Evolutionary conservation across 805 yeast species (phyloP).

Genomic region (Barnettozyma pratensis): DNA sequence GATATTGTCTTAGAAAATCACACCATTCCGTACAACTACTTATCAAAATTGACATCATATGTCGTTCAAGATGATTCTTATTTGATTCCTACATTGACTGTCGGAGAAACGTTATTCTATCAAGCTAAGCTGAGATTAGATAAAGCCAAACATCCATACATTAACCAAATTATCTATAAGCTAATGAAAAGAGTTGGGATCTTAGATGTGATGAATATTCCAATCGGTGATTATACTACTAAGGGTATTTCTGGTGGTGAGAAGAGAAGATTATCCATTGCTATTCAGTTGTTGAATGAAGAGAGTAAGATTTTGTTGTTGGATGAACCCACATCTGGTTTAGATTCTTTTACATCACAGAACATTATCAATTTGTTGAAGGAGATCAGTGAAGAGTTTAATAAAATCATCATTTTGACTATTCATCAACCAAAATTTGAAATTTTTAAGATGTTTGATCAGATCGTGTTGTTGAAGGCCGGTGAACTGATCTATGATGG

Average conservation of each 20-base stretch:
- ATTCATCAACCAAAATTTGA: slow-evolving; percentile 82
- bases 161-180: slow-evolving; percentile 42
- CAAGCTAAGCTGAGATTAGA: slow-evolving; percentile 70
- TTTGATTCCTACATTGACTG: slow-evolving; percentile 65
- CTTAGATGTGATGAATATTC: slow-evolving; percentile 28
- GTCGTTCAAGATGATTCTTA: slow-evolving; percentile 81
- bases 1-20: slow-evolving; percentile 37
- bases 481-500: slow-evolving; percentile 56
- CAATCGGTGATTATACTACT: slow-evolving; percentile 50
- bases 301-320: slow-evolving; percentile 61
- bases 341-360: slow-evolving; percentile 74
- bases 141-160: slow-evolving; percentile 35
- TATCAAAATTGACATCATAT: slow-evolving; percentile 50
- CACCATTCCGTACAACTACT: slow-evolving; percentile 28
- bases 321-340: slow-evolving; percentile 89
- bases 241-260: slow-evolving; percentile 79
- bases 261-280: slow-evolving; percentile 77
- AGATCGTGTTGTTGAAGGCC: slow-evolving; percentile 51
- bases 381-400: slow-evolving; percentile 45
- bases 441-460: slow-evolving; percentile 60
- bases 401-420: slow-evolving; percentile 67
- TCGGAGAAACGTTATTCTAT: slow-evolving; percentile 65
- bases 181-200: slow-evolving; percentile 66
- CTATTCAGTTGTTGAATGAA: slow-evolving; percentile 66
- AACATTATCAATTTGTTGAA: slow-evolving; percentile 59